A percentile compares a stretch with the other conserved stretches of the same genome.
Evolutionary conservation across 768 basidiomycete genomes (phyloP).

Genomic region (Pulveroboletus sp.): DNA sequence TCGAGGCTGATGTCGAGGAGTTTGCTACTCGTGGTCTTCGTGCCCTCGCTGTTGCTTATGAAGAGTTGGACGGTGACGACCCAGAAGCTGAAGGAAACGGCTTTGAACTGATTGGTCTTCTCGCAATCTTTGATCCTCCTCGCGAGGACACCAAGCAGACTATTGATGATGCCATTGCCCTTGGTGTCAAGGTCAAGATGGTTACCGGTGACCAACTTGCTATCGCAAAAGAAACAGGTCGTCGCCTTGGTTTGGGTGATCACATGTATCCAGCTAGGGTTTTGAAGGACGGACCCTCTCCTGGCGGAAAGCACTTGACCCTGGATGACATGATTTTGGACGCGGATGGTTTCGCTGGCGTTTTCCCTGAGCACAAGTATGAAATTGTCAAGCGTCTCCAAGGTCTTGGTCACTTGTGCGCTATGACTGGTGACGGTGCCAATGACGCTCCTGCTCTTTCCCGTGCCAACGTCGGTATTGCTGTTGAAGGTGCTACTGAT

Average conservation of each 20-base stretch:
- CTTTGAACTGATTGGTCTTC: constrained; percentile 94
- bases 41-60: constrained; percentile 90
- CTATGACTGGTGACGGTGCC: constrained; percentile 99
- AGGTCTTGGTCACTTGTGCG: constrained; percentile 90
- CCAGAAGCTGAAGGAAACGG: constrained; percentile 88
- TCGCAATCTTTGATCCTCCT: constrained; percentile 97
- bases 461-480: constrained; percentile 98
- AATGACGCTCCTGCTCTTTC: constrained; percentile 98
- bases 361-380: constrained; percentile 99
- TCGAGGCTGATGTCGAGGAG: constrained; percentile 95
- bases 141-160: constrained; percentile 99
- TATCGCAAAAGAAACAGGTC: constrained; percentile 98
- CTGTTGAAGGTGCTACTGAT: constrained; percentile 98
- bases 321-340: constrained; percentile 99
- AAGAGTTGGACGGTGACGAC: constrained; percentile 84
- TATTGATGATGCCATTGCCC: constrained; percentile 91
- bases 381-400: constrained; percentile 99
- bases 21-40: constrained; percentile 95
- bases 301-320: constrained; percentile 74
- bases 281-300: constrained; percentile 92
- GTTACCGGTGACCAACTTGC: constrained; percentile 99
- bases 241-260: constrained; percentile 95
- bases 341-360: constrained; percentile 97
- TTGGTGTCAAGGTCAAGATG: constrained; percentile 99
- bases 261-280: constrained; percentile 99